phyloP scores from a whole-genome alignment of 345 rosid genomes.

The Salix brachista region DNA sequence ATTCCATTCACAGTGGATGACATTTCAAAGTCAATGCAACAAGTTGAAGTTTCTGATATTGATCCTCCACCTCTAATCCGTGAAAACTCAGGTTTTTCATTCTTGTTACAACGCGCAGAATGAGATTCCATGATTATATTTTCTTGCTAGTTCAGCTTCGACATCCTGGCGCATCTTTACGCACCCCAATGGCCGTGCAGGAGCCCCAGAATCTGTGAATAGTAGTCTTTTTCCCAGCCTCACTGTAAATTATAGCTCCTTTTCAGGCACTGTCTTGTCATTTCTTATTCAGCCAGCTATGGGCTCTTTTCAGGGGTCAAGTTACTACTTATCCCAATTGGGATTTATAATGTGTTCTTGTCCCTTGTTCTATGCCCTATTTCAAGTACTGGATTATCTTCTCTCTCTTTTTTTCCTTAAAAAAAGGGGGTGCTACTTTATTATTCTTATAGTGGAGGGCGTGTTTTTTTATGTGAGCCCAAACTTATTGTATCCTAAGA shows the following conservation, averaged over 20 bases:
- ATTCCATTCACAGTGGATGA: constrained; percentile 91
- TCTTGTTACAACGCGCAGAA: constrained; percentile 67
- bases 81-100: constrained; percentile 78
- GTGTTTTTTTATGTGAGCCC: no score
- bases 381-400: no score
- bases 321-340: neutral
- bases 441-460: no score
- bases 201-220: neutral
- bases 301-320: neutral
- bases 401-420: no score
- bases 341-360: no score
- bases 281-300: neutral
- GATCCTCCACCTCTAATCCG: constrained; percentile 77
- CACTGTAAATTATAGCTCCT: no score
- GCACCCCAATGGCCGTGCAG: no score
- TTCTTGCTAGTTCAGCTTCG: neutral
- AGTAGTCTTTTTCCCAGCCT: no score
- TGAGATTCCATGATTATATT: constrained; percentile 20
- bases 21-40: constrained; percentile 79
- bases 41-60: constrained; percentile 69
- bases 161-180: neutral
- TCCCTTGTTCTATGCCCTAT: no score
- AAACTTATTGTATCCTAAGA: no score
- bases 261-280: neutral
- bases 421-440: no score